A percentile compares a stretch with the other conserved stretches of the same genome.
Conservation (phyloP, 352 stramenopile species). For the Phytophthora cactorum region DNA sequence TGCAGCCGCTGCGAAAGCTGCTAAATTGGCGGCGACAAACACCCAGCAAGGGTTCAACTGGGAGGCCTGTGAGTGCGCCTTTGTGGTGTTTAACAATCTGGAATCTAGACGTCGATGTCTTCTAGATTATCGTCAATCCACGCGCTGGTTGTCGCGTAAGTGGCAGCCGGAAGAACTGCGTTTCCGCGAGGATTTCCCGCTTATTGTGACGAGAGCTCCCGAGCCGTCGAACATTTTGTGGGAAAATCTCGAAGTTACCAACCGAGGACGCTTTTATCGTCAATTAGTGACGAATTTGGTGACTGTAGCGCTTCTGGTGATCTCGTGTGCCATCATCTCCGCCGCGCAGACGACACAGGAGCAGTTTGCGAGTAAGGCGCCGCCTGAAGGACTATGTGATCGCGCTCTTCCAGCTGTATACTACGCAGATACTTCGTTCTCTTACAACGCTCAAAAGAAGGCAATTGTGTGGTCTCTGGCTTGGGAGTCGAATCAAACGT, state of each 20-base stretch:
- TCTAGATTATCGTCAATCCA: conserved; percentile 74
- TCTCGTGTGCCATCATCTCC: conserved; percentile 55
- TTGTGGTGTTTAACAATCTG: conserved; percentile 90
- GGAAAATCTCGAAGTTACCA: conserved; percentile 81
- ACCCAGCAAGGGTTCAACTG: conserved; percentile 58
- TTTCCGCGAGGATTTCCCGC: conserved; percentile 48
- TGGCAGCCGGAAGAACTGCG: conserved; percentile 58
- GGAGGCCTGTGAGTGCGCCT: conserved; percentile 75
- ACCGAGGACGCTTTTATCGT: conserved; percentile 64
- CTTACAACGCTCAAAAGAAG: conserved; percentile 12
- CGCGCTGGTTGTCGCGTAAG: conserved; percentile 41
- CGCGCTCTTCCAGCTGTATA: conserved; percentile 42
- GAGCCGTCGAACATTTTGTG: conserved; percentile 88
- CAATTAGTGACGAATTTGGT: conserved; percentile 68
- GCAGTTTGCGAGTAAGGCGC: conserved; percentile 44
- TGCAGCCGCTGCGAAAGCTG: conserved; percentile 27
- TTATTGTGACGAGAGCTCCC: conserved; percentile 62
- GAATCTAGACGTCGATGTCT: conserved; percentile 75
- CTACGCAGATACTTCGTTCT: conserved; percentile 37
- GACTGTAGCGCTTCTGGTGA: conserved; percentile 52
- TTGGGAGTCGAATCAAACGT: conserved; percentile 34
- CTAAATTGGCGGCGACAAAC: conserved; percentile 29
- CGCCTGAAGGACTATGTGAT: conserved; percentile 46
- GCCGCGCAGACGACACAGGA: conserved; percentile 48
- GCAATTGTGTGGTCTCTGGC: conserved; percentile 33